Evolutionary conservation across 371 early-diverging fungal species (phyloP), one percentile per base, ranked within the genome.

Genomic region (Mortierella sp.): DNA sequence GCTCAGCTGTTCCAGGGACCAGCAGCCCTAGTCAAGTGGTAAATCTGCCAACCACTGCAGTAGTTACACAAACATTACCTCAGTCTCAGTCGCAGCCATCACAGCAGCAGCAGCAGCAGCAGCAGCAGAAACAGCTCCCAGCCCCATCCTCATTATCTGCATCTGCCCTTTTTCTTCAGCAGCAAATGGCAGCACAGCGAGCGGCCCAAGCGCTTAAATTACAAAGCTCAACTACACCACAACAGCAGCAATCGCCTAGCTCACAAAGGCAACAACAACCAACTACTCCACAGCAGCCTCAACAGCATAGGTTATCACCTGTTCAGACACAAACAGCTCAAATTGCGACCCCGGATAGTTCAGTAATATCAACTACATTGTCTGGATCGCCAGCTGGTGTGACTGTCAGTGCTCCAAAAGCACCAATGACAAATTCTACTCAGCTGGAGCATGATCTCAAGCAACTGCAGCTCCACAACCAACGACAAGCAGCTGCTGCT

Each of bases 381-480:
- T 23, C 53, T 2, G 28, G 28, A 9, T 9, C 53, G 2, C 23
- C 53, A 19, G 13, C 53, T 9, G 13, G 28, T 28, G 28, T 6
- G 17, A 19, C 28, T n/a, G 49, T 49, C 12, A 53, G 10, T 26
- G 28, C 3, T 8, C 13, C 6, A 10, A 53, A 26, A 10, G 28
- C 10, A 28, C 29, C 53, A 26, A 17, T 17, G 10, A 10, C 37
- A 12, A 47, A 47, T 47, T 54, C 68, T 42, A 62, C 43, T n/a
- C 70, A 69, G 28, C 31, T 65, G 7, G 65, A 71, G 37, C 71
- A 63, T 53, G 71, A 71, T 65, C 71, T 71, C 51, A 57, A 71
- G n/a, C 71, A 71, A 29, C 53, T 71, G 9, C 64, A 71, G 45
- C 53, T 60, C n/a, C 71, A 65, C 54, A 71, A 64, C 26, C 65